Conservation (phyloP, 148 eudicot genomes). For the Polygonum aviculare region DNA sequence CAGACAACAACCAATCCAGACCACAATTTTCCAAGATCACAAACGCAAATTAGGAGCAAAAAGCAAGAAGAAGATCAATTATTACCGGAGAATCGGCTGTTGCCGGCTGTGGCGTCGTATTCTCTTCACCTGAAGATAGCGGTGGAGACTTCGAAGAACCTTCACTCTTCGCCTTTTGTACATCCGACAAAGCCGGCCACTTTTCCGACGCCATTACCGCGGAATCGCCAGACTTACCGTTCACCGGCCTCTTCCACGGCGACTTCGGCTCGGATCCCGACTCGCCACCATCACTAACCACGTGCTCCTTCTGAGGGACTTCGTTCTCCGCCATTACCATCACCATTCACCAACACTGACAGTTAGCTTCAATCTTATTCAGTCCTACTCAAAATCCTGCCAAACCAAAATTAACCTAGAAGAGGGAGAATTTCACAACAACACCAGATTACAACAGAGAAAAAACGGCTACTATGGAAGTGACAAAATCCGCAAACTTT, state of each 20-base stretch:
- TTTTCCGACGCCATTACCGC: constrained; percentile 23
- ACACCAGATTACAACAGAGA: not conserved
- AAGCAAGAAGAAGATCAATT: not conserved
- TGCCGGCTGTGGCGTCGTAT: constrained; percentile 10
- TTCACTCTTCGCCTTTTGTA: constrained; percentile 25
- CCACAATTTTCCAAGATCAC: not conserved
- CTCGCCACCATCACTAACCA: constrained; percentile 11
- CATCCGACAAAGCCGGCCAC: constrained; percentile 50
- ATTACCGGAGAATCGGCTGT: constrained; percentile 13
- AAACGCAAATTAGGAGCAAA: not conserved
- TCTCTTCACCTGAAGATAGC: not conserved
- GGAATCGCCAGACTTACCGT: constrained; percentile 10
- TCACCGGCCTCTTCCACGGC: constrained; percentile 36
- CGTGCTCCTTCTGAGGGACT: constrained; percentile 16
- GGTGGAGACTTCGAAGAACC: constrained; percentile 10
- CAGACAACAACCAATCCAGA: not conserved
- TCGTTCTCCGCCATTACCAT: constrained; percentile 38
- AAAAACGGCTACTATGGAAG: not conserved
- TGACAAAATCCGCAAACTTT: not conserved
- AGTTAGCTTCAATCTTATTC: not conserved
- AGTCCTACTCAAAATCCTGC: not conserved
- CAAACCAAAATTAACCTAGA: not conserved
- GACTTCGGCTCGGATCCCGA: constrained; percentile 25
- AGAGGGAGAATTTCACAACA: not conserved
- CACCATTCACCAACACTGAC: not conserved